A percentile compares a stretch with the other conserved stretches of the same genome.
Conservation (phyloP, 257 asterid species). For the Penstemon barbatus region DNA sequence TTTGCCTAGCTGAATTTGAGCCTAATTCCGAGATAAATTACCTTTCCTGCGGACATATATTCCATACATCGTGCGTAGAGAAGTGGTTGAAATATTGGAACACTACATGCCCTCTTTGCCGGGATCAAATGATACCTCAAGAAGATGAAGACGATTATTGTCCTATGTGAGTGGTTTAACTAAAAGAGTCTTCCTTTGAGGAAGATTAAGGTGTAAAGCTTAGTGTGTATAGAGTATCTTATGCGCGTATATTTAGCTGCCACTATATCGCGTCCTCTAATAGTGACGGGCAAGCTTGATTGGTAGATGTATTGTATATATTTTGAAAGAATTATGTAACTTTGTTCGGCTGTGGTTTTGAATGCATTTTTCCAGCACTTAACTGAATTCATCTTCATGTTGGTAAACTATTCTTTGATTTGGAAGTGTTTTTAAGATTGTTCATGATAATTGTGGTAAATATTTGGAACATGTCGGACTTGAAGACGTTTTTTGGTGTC, state of each 20-base stretch:
- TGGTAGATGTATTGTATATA: slow-evolving; percentile 35
- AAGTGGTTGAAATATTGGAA: slow-evolving; percentile 84
- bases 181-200: slow-evolving; percentile 10
- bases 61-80: slow-evolving; percentile 76
- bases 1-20: slow-evolving; percentile 68
- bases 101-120: slow-evolving; percentile 88
- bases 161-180: slow-evolving; percentile 62
- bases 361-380: background rate
- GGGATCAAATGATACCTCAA: slow-evolving; percentile 70
- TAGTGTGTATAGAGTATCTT: slow-evolving; percentile 39
- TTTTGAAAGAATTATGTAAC: slow-evolving; percentile 16
- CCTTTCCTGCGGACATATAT: slow-evolving; percentile 77
- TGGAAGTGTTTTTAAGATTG: background rate
- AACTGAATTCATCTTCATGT: background rate
- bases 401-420: background rate
- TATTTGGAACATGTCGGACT: no score
- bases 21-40: slow-evolving; percentile 69
- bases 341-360: slow-evolving; percentile 27
- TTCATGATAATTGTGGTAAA: no score
- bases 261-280: slow-evolving; percentile 44
- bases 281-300: slow-evolving; percentile 48
- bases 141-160: slow-evolving; percentile 64
- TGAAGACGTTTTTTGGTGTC: no score
- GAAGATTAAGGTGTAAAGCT: slow-evolving; percentile 40
- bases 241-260: slow-evolving; percentile 36